Evolutionary conservation across 176 grass and related monocot species (phyloP).

Genomic region (Oropetium thomaeum): DNA sequence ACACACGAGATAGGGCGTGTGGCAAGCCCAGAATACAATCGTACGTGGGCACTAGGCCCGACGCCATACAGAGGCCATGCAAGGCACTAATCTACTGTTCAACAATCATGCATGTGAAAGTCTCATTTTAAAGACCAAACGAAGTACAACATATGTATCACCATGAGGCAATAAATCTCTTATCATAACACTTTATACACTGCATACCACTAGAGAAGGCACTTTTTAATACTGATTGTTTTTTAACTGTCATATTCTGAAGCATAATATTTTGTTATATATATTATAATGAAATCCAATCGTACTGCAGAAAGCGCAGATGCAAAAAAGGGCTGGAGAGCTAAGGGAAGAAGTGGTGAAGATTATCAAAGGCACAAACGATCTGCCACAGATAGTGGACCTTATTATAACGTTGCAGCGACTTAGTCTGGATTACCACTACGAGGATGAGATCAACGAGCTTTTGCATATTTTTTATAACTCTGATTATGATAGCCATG

Average conservation of each 20-base stretch:
- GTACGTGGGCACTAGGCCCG: too few species aligned
- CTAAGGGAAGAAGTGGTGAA: slow-evolving; percentile 18
- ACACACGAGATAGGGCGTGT: too few species aligned
- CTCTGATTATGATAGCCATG: not conserved
- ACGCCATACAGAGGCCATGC: too few species aligned
- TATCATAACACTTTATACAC: too few species aligned
- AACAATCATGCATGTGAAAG: too few species aligned
- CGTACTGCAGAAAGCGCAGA: not conserved
- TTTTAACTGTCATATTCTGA: not conserved
- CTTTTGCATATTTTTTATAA: not conserved
- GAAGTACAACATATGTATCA: too few species aligned
- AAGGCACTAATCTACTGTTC: too few species aligned
- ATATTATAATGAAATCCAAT: not conserved
- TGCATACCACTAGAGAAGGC: too few species aligned
- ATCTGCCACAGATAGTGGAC: slow-evolving; percentile 3
- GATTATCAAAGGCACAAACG: not conserved
- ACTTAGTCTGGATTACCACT: slow-evolving; percentile 29
- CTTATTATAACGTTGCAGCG: slow-evolving; percentile 27
- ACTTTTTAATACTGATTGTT: too few species aligned
- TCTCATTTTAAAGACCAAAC: too few species aligned
- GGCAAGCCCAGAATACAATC: too few species aligned
- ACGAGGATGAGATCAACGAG: slow-evolving; percentile 17
- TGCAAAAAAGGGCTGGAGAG: slow-evolving; percentile 1
- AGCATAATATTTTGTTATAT: not conserved
- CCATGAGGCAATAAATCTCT: not conserved